Conservation (phyloP, 768 basidiomycete species). For the Mycena galopus region DNA sequence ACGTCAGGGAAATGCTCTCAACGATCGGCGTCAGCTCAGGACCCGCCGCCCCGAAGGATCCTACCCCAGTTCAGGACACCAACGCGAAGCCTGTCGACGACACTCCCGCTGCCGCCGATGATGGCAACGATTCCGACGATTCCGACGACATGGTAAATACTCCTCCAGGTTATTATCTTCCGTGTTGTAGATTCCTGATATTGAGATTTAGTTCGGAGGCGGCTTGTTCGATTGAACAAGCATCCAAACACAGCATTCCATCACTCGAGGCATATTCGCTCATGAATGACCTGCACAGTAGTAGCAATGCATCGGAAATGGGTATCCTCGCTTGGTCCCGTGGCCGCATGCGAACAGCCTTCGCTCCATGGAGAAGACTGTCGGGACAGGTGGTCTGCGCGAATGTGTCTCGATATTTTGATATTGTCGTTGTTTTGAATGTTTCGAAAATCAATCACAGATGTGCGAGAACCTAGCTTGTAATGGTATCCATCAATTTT, state of each 20-base stretch:
- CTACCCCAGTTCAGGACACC: not conserved
- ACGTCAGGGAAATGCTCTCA: constrained; percentile 82
- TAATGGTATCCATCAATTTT: too few relatives aligned
- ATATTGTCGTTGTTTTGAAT: not conserved
- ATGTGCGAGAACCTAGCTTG: too few relatives aligned
- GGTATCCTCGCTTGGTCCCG: not conserved
- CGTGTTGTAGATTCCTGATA: not conserved
- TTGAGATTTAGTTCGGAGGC: not conserved
- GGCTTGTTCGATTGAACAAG: constrained; percentile 9
- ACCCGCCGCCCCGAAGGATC: not conserved
- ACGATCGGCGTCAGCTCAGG: constrained; percentile 69
- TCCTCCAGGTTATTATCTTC: not conserved
- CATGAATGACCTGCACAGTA: not conserved
- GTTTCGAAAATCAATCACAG: too few relatives aligned
- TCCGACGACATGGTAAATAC: constrained; percentile 18
- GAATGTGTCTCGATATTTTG: not conserved
- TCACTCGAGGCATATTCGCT: not conserved
- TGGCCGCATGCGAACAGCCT: not conserved
- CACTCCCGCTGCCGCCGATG: not conserved
- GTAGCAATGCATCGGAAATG: not conserved
- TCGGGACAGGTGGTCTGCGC: not conserved
- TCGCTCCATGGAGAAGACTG: not conserved
- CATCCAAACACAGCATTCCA: not conserved
- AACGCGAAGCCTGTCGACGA: constrained; percentile 6
- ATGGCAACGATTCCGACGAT: constrained; percentile 14